Evolutionary conservation across 1,284 basidiomycete species (phyloP).

Genomic region (Naganishia sp.): DNA sequence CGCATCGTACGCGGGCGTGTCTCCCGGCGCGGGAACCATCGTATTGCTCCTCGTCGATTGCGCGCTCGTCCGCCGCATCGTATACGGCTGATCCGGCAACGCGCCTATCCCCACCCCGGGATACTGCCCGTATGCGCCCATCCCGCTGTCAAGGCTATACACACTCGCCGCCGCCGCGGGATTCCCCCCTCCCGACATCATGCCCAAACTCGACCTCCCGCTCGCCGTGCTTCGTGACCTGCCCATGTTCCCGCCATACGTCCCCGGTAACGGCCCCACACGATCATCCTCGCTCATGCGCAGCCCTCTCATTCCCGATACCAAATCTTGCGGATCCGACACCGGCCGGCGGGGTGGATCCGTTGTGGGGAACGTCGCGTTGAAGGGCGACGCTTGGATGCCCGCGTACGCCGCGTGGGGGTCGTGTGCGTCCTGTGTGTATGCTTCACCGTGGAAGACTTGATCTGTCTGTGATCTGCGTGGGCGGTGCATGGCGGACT

Average conservation of each 20-base stretch:
- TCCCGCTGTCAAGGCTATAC: conserved; percentile 50
- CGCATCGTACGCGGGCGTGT: conserved; percentile 1
- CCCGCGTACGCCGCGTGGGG: conserved; percentile 33
- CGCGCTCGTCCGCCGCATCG: conserved; percentile 9
- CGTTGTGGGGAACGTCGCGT: not conserved
- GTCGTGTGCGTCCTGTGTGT: not conserved
- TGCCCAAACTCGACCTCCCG: conserved; percentile 32
- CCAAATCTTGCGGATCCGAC: conserved; percentile 46
- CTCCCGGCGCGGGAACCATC: conserved; percentile 4
- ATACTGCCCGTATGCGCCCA: conserved; percentile 44
- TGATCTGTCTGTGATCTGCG: too few relatives aligned
- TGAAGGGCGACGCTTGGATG: conserved; percentile 6
- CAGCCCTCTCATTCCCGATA: conserved; percentile 33
- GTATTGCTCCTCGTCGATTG: conserved; percentile 20
- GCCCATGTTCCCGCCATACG: conserved; percentile 30
- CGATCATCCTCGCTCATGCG: conserved; percentile 37
- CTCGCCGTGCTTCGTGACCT: conserved; percentile 15
- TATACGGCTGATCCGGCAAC: not conserved
- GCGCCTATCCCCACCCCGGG: conserved; percentile 1
- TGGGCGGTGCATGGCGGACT: too few relatives aligned
- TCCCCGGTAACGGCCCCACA: conserved; percentile 7
- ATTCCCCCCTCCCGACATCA: conserved; percentile 32
- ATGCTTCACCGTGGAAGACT: too few relatives aligned
- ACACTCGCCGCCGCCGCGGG: conserved; percentile 45
- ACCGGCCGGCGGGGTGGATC: conserved; percentile 37